Conservation (phyloP, 2,329 filamentous ascomycete species). For the Trichoderma arundinaceum region DNA sequence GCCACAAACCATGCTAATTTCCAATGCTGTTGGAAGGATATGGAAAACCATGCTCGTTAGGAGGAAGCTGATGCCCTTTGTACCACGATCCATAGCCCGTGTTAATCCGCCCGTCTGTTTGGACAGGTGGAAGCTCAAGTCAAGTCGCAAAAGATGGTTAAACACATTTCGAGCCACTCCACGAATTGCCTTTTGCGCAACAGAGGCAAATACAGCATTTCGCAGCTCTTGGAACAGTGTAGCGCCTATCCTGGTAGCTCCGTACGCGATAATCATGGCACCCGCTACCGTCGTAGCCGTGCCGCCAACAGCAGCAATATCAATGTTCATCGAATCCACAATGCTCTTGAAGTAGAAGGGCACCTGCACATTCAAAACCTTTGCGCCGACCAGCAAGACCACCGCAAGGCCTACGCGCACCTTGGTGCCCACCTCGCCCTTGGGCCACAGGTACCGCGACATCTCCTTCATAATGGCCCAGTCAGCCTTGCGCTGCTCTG, state of each 20-base stretch:
- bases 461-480: conserved; percentile 99
- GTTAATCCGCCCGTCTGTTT: conserved; percentile 95
- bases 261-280: conserved; percentile 92
- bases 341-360: conserved; percentile 99
- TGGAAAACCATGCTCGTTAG: conserved; percentile 99
- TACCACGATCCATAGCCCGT: conserved; percentile 92
- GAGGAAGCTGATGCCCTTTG: conserved; percentile 97
- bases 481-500: conserved; percentile 94
- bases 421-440: conserved; percentile 74
- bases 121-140: conserved; percentile 90
- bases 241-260: conserved; percentile 83
- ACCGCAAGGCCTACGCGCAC: conserved; percentile 86
- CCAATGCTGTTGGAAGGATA: conserved; percentile 88
- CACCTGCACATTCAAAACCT: conserved; percentile 95
- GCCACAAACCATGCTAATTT: conserved; percentile 94
- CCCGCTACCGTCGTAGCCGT: conserved; percentile 89
- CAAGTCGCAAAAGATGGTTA: conserved; percentile 83
- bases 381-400: conserved; percentile 81
- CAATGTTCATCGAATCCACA: conserved; percentile 96
- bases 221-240: conserved; percentile 91
- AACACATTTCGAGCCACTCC: conserved; percentile 92
- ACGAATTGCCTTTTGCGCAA: conserved; percentile 95
- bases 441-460: conserved; percentile 95
- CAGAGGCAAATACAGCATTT: conserved; percentile 95
- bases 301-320: conserved; percentile 83